phyloP scores from a whole-genome alignment of 108 stramenopile genomes.

The Fistulifera pelliculosa region DNA sequence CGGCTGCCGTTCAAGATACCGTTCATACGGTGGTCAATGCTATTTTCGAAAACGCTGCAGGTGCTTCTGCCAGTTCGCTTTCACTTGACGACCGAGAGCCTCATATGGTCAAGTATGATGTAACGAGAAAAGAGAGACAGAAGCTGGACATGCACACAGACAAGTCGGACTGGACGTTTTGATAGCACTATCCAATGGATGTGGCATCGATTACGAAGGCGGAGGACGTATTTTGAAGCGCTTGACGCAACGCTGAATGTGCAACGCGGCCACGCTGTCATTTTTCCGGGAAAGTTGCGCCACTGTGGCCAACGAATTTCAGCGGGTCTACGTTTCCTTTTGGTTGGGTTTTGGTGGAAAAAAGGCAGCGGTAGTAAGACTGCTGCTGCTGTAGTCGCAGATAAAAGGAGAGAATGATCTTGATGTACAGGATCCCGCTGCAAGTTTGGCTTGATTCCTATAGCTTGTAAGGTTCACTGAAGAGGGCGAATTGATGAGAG shows the following conservation, averaged over 20 bases:
- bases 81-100: constrained; percentile 69
- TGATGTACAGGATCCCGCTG: too few species aligned
- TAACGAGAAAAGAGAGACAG: constrained; percentile 53
- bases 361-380: constrained; percentile 5
- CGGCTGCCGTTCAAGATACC: constrained; percentile 20
- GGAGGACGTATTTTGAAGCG: constrained; percentile 73
- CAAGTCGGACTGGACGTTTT: constrained; percentile 71
- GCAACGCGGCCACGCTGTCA: constrained; percentile 49
- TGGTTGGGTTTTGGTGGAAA: constrained; percentile 76
- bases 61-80: constrained; percentile 2
- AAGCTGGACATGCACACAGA: constrained; percentile 79
- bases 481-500: too few species aligned
- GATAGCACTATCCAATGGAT: constrained; percentile 58
- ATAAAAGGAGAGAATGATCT: too few species aligned
- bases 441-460: too few species aligned
- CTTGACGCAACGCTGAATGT: constrained; percentile 54
- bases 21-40: constrained; percentile 33
- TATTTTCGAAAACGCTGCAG: constrained; percentile 12
- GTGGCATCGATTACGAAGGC: constrained; percentile 61
- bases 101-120: constrained; percentile 73
- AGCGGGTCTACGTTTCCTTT: constrained; percentile 45
- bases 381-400: too few species aligned
- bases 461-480: too few species aligned
- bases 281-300: constrained; percentile 67
- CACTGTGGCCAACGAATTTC: constrained; percentile 64